Conservation (phyloP, 306 rosid genomes). For the Inga laurina region DNA sequence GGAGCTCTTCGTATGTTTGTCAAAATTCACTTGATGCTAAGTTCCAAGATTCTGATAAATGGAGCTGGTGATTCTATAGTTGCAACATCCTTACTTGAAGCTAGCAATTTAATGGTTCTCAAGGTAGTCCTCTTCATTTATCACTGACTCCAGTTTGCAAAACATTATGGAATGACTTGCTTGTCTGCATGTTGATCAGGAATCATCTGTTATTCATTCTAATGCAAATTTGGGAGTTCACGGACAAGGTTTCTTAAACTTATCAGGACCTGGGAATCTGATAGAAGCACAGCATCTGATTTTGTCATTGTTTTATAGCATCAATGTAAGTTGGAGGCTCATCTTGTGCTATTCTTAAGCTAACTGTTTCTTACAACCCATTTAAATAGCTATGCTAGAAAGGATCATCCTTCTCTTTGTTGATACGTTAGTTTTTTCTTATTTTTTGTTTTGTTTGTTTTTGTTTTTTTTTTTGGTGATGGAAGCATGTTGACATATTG, state of each 20-base stretch:
- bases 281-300: slow-evolving; percentile 86
- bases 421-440: neutral
- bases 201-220: slow-evolving; percentile 84
- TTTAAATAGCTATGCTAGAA: slow-evolving; percentile 7
- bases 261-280: slow-evolving; percentile 91
- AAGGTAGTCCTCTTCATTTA: slow-evolving; percentile 55
- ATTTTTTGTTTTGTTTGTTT: neutral
- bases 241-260: slow-evolving; percentile 91
- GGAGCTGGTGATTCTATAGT: slow-evolving; percentile 70
- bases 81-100: slow-evolving; percentile 88
- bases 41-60: slow-evolving; percentile 84
- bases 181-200: slow-evolving; percentile 54
- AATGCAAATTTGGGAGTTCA: slow-evolving; percentile 95
- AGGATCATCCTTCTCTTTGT: neutral
- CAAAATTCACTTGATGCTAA: slow-evolving; percentile 88
- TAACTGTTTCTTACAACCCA: neutral
- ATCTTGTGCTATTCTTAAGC: slow-evolving; percentile 4
- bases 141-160: neutral
- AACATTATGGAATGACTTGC: slow-evolving; percentile 3
- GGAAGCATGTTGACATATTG: slow-evolving; percentile 1
- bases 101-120: slow-evolving; percentile 93
- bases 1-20: slow-evolving; percentile 98
- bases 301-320: slow-evolving; percentile 77
- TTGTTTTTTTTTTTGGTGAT: neutral
- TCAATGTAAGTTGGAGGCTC: slow-evolving; percentile 61